A percentile compares a stretch with the other conserved stretches of the same genome.
Evolutionary conservation across 345 rosid genomes (phyloP).

Genomic region (Brassica cretica): DNA sequence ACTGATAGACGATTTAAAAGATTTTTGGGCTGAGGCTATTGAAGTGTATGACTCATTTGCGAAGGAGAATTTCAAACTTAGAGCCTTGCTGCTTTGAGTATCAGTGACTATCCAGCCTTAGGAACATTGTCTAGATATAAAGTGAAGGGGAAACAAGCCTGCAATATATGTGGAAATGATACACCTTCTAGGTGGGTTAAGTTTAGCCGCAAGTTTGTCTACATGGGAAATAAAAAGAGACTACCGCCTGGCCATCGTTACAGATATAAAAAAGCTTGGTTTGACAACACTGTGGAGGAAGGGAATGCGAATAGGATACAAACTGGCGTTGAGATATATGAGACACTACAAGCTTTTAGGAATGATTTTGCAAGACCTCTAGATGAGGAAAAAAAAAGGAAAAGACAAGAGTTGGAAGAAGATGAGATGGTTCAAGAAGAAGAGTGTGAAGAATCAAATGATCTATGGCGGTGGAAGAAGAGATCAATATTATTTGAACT

Average conservation of each 20-base stretch:
- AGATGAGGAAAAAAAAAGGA: neutral
- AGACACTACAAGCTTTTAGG: neutral
- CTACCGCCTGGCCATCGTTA: neutral
- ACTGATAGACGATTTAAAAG: neutral
- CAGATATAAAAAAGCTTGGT: neutral
- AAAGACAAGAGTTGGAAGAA: neutral
- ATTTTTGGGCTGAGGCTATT: conserved; percentile 3
- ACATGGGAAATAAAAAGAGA: neutral
- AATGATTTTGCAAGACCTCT: neutral
- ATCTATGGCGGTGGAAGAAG: conserved; percentile 2
- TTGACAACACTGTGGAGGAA: neutral
- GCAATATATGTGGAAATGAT: neutral
- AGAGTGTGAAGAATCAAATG: conserved; percentile 6
- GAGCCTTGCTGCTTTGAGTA: conserved; percentile 1
- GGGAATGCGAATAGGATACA: neutral
- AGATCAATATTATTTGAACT: conserved; percentile 10
- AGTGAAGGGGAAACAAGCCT: neutral
- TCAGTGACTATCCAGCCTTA: conserved; percentile 5
- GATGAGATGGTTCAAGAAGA: conserved; percentile 8
- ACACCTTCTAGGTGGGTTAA: neutral
- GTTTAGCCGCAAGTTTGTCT: neutral
- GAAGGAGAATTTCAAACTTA: neutral
- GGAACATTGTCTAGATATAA: neutral
- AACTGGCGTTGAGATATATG: neutral
- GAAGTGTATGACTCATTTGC: neutral